A percentile compares a stretch with the other conserved stretches of the same genome.
Evolutionary conservation across 768 basidiomycete species (phyloP).

Genomic region (Asterophora lycoperdoides): DNA sequence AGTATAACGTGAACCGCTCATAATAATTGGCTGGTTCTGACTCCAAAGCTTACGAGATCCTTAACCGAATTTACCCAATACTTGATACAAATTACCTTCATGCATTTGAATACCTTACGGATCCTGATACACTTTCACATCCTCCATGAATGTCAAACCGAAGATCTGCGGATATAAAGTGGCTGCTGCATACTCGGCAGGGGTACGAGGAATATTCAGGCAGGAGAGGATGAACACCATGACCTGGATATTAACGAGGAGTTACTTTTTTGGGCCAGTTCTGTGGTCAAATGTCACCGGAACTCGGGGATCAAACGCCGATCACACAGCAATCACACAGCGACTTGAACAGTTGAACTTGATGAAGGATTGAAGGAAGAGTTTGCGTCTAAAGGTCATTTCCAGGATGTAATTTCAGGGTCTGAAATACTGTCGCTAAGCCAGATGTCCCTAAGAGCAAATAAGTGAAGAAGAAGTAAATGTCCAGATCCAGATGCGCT

Average conservation of each 20-base stretch:
- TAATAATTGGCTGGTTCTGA: slow-evolving; percentile 12
- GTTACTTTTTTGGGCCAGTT: background rate
- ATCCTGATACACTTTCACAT: background rate
- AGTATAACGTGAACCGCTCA: slow-evolving; percentile 21
- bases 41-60: slow-evolving; percentile 3
- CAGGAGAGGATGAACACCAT: background rate
- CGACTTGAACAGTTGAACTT: too few species aligned
- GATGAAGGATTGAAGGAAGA: background rate
- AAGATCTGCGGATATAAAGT: background rate
- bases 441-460: slow-evolving; percentile 4
- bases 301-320: too few species aligned
- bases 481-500: slow-evolving; percentile 28
- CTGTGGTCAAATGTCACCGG: background rate
- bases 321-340: too few species aligned
- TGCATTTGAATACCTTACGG: slow-evolving; percentile 3
- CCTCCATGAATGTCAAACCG: background rate
- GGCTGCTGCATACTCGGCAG: background rate
- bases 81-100: slow-evolving; percentile 7
- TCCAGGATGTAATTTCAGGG: slow-evolving; percentile 18
- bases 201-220: background rate
- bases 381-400: slow-evolving; percentile 1
- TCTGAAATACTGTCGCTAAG: slow-evolving; percentile 16
- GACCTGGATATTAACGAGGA: too few species aligned
- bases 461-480: slow-evolving; percentile 19
- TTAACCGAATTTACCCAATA: slow-evolving; percentile 37